Base-by-base conservation (phyloP, 129 eudicot species). In the Flaveria brownii region DNA sequence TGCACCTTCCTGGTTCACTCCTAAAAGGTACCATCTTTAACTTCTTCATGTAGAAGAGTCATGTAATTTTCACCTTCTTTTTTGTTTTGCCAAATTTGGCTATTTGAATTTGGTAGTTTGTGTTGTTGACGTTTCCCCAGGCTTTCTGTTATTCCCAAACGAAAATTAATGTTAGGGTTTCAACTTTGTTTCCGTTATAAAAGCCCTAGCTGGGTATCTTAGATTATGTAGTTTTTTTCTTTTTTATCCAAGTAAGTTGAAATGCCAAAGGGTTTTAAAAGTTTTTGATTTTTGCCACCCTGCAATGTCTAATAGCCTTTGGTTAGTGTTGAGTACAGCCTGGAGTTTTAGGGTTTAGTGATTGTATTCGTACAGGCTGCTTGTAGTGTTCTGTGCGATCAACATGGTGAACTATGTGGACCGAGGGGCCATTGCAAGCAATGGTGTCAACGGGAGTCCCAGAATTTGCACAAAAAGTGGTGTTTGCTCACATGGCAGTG, bases 341-440 rank as follows among this genome's bases (percentile, higher is more conserved):
- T 59, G 41, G 28, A 50, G 57, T 5, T 50, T 72, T 39, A 17
- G 13, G 54, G 39, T 26, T 68, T 20, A 6, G 16, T 57, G 11
- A 17, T 17, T 71, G 72, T 50, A 20, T 79, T 20, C 50, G 23
- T 67, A 69, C 91, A 94, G 98, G 86, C 82, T 94, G 77, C 96
- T 94, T 61, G 78, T 67, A 3, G 77, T 94, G 51, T 94, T 91
- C 67, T 94, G 98, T 72, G 87, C 87, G 80, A 88, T 94, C 28
- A 94, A 91, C 78, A 82, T 94, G 86, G 64, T 94, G 26, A 94
- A 94, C 73, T 94, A 94, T 84, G 79, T 94, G 50, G 98, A 94
- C 78, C 92, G 98, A 46, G 98, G 98, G 20, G 93, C 96, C 11
- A 94, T 94, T 76, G 98, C 97, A 7, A 94, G 97, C 74, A 94